Percentiles rank a stretch among this genome's conserved stretches.
These are phyloP conservation scores for Lentinula sp. DNA, from an alignment of 768 basidiomycete genomes.

Conservation along the genomic window DNA sequence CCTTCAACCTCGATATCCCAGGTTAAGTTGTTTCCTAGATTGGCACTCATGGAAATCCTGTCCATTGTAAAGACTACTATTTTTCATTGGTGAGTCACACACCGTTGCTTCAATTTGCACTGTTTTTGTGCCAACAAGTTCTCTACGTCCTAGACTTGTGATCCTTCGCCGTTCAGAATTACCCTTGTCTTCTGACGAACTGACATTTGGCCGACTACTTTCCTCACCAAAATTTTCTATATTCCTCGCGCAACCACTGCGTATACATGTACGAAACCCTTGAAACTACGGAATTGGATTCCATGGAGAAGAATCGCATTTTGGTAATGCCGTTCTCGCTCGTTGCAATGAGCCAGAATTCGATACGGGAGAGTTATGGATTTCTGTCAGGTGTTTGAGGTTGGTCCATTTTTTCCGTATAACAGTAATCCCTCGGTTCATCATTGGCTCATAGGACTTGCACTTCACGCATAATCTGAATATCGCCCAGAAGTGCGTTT, in stretches of 20 bases:
- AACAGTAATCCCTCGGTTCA: background rate
- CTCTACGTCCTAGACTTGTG: slow-evolving; percentile 11
- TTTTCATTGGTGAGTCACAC: background rate
- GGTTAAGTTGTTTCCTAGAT: slow-evolving; percentile 18
- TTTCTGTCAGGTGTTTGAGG: slow-evolving; percentile 27
- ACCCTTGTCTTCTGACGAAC: slow-evolving; percentile 17
- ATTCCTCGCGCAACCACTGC: slow-evolving; percentile 26
- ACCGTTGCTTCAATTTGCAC: no score
- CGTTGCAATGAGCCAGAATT: slow-evolving; percentile 14
- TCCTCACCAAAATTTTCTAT: slow-evolving; percentile 6
- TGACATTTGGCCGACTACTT: slow-evolving; percentile 19
- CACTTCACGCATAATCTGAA: slow-evolving; percentile 19
- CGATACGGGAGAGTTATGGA: slow-evolving; percentile 21
- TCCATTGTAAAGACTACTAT: background rate
- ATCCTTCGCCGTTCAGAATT: slow-evolving; percentile 19
- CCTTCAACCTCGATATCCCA: slow-evolving; percentile 25
- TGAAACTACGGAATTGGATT: slow-evolving; percentile 8
- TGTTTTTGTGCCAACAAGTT: background rate
- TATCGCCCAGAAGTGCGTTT: slow-evolving; percentile 19
- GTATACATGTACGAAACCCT: slow-evolving; percentile 21
- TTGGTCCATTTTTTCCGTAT: slow-evolving; percentile 9
- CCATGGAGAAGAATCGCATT: slow-evolving; percentile 11
- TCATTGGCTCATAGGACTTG: slow-evolving; percentile 18
- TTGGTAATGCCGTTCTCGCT: slow-evolving; percentile 21
- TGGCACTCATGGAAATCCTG: background rate